These are phyloP conservation scores for Ceratobasidium sp. DNA, from an alignment of 1,284 basidiomycete genomes.

Conservation along the genomic window DNA sequence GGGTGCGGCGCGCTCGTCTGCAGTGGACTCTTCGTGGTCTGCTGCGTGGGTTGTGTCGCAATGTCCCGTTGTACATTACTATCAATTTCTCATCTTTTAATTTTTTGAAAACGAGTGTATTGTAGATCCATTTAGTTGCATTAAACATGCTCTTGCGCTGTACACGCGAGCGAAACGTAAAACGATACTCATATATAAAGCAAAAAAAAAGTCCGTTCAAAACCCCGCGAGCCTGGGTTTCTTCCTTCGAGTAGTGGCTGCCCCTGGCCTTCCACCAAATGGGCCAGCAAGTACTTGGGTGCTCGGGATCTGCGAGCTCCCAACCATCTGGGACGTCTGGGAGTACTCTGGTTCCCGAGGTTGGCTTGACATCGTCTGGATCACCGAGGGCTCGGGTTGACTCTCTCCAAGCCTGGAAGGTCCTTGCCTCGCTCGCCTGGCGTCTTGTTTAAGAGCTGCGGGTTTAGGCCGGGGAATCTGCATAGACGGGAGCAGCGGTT, in stretches of 20 bases:
- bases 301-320: slow-evolving; percentile 60
- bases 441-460: background rate
- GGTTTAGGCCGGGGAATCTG: slow-evolving; percentile 18
- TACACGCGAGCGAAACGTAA: too few relatives aligned
- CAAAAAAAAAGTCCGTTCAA: slow-evolving; percentile 9
- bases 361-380: slow-evolving; percentile 29
- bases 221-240: slow-evolving; percentile 30
- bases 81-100: background rate
- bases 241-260: slow-evolving; percentile 59
- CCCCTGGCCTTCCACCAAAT: slow-evolving; percentile 68
- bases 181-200: slow-evolving; percentile 25
- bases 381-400: slow-evolving; percentile 41
- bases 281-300: slow-evolving; percentile 79
- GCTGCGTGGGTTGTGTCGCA: slow-evolving; percentile 76
- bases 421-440: background rate
- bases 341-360: slow-evolving; percentile 52
- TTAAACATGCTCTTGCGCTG: too few relatives aligned
- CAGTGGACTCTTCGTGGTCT: slow-evolving; percentile 70
- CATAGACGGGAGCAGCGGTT: slow-evolving; percentile 17
- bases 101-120: background rate
- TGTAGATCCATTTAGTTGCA: background rate
- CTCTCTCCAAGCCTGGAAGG: slow-evolving; percentile 5
- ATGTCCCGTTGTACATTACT: slow-evolving; percentile 84
- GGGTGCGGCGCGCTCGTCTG: slow-evolving; percentile 76
- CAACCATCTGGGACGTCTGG: slow-evolving; percentile 52